Evolutionary conservation across 306 rosid species (phyloP).

Genomic region (Trifolium fragiferum): DNA sequence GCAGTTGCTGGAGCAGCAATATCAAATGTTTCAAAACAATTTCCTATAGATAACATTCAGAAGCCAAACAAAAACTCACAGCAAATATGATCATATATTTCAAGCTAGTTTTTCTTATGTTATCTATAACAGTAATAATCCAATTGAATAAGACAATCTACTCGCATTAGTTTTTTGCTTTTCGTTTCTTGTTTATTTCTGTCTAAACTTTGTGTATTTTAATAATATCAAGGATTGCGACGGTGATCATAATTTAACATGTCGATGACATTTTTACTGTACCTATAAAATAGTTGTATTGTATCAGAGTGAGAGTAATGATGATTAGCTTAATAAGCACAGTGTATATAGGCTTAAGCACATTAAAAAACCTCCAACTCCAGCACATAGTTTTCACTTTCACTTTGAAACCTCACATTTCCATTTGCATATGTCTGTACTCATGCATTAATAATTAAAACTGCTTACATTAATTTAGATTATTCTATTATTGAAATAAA

Average conservation of each 20-base stretch:
- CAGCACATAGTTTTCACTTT: background rate
- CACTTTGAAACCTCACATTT: background rate
- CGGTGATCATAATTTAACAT: background rate
- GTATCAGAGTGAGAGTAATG: background rate
- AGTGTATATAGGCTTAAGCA: background rate
- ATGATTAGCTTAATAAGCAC: background rate
- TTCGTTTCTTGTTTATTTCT: too few relatives aligned
- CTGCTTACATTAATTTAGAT: too few relatives aligned
- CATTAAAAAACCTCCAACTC: background rate
- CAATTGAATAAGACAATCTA: too few relatives aligned
- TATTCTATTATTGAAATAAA: too few relatives aligned
- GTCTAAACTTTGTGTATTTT: too few relatives aligned
- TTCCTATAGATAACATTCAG: conserved; percentile 52
- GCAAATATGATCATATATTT: conserved; percentile 23
- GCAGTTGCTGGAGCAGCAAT: conserved; percentile 60
- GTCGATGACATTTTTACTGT: background rate
- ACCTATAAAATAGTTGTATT: background rate
- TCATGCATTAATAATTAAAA: background rate
- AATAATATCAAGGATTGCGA: background rate
- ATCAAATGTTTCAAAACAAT: conserved; percentile 67
- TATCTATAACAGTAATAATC: too few relatives aligned
- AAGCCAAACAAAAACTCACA: conserved; percentile 53
- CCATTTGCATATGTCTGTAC: background rate
- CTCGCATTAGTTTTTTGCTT: too few relatives aligned
- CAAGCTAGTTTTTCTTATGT: background rate